Base-by-base conservation (phyloP, 768 basidiomycete species). In the Plicaturopsis crispa region DNA sequence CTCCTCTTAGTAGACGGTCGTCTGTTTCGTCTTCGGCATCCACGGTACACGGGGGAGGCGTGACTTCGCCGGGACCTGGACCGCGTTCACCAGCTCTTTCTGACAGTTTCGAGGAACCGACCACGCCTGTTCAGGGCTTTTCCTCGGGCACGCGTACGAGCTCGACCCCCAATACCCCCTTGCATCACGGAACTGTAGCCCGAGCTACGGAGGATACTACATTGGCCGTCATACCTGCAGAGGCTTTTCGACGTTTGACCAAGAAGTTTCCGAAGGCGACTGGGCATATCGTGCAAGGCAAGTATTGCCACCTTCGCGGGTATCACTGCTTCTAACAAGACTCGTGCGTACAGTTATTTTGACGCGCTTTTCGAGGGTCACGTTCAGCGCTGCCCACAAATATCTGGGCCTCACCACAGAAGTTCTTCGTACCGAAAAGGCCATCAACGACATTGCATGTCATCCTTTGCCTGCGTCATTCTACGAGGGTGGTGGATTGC, bases 231-330 rank as follows among this genome's bases (percentile, higher is more conserved):
- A 98, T 99, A 39, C 96, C 96, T 18, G 94, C 96, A 2, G 92
- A 97, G 57, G 96, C 94, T 4, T 99, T 99, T 62, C 72, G 84
- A 39, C 72, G 92, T 35, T 65, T 99, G 28, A 97, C 94, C 3
- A 89, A 93, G 62, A 92, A 94, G 55, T 96, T 85, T 50, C 96
- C 96, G 0, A 98, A 98, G 52, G 92, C 96, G 3, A 88, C 92
- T 24, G 92, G 93, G 4, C 91, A 93, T 50, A 92, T 97, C 42
- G 90, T 96, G 0, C 89, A 93, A 75, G 90, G 91, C 80, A 52
- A 24, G 54, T 43, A 5, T 31, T 20, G 28, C 24, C 17, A 0
- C 42, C 17, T 6, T 30, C 16, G 24, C 22, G 16, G n/a, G 11
- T 22, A 2, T 37, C n/a, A 30, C 45, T 17, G 22, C 37, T n/a